Evolutionary conservation across 2,329 filamentous ascomycete species (phyloP).

Genomic region (Penicillium paneum): DNA sequence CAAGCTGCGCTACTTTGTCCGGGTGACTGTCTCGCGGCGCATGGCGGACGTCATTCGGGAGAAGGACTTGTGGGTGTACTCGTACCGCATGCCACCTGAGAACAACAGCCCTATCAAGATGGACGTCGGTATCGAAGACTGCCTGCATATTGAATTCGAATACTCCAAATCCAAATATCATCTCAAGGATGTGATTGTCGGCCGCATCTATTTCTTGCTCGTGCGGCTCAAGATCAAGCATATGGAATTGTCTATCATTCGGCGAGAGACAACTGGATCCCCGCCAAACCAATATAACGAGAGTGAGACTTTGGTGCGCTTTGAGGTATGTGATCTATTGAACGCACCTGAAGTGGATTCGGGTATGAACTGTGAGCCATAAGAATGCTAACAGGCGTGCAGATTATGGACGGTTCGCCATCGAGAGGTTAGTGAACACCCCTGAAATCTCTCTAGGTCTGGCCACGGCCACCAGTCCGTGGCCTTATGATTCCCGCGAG

Average conservation of each 20-base stretch:
- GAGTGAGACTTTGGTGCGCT: constrained; percentile 94
- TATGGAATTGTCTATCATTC: constrained; percentile 98
- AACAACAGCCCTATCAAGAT: constrained; percentile 99
- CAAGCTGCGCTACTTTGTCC: constrained; percentile 96
- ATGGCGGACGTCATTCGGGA: constrained; percentile 98
- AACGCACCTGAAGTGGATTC: background rate
- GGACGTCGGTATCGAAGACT: constrained; percentile 99
- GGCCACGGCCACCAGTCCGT: background rate
- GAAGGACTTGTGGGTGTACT: constrained; percentile 99
- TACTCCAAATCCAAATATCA: constrained; percentile 99
- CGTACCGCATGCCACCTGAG: constrained; percentile 95
- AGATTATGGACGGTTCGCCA: constrained; percentile 99
- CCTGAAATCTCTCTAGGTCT: no score
- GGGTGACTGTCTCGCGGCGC: constrained; percentile 90
- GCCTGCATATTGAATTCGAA: constrained; percentile 97
- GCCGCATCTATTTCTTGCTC: constrained; percentile 95
- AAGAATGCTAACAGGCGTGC: background rate
- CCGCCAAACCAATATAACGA: constrained; percentile 99
- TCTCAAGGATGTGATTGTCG: constrained; percentile 97
- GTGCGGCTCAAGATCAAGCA: constrained; percentile 99
- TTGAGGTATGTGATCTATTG: constrained; percentile 63
- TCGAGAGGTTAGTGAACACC: constrained; percentile 66
- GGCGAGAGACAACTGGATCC: constrained; percentile 91
- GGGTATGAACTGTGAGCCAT: background rate
- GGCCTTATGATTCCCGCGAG: background rate